Base-by-base conservation (phyloP, 768 basidiomycete species). In the Leccinum uliginosum region DNA sequence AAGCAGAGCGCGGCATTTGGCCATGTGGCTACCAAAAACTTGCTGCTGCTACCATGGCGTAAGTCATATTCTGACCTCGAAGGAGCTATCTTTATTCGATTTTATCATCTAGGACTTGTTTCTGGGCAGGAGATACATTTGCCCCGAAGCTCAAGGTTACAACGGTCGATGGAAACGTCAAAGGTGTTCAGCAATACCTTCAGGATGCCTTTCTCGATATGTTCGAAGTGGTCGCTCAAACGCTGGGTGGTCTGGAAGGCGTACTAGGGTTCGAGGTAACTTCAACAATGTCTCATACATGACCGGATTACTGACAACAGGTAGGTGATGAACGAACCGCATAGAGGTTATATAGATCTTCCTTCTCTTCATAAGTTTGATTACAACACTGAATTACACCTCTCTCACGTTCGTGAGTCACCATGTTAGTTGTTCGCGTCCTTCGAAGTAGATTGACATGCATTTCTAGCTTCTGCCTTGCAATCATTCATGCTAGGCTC, bases 1-100 rank as follows among this genome's bases (percentile, higher is more conserved):
- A 91, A 62, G 82, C 79, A 2, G 93, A 95, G 64, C 76, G 89
- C 6, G 93, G 94, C 1, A 66, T 93, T 2, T 97, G 94, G 94
- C 93, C 93, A 0, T 91, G 88, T 57, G 94, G 95, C 3, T 98
- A 98, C 69, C 88, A 91, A 68, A 97, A 98, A 66, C 77, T 98
- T 19, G 86, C 88, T n/a, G 89, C 91, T 27, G 83, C 93, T 1
- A 98, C 94, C 0, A 93, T 97, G 91, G 85, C 91, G 88, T 91
- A 65, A 63, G 86, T 79, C 29, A 12, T 17, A 23, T 54, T 49
- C 57, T 54, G 29, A 7, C 48, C n/a, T n/a, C n/a, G n/a, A 14
- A 29, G 27, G 9, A 45, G 3, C 44, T n/a, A 56, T 45, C 32
- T 56, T 54, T 40, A n/a, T 50, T 46, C 9, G 24, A 35, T 3